Evolutionary conservation across 352 stramenopile genomes (phyloP), one percentile per base, ranked within the genome.

Genomic region (Phytophthora sansomeana): DNA sequence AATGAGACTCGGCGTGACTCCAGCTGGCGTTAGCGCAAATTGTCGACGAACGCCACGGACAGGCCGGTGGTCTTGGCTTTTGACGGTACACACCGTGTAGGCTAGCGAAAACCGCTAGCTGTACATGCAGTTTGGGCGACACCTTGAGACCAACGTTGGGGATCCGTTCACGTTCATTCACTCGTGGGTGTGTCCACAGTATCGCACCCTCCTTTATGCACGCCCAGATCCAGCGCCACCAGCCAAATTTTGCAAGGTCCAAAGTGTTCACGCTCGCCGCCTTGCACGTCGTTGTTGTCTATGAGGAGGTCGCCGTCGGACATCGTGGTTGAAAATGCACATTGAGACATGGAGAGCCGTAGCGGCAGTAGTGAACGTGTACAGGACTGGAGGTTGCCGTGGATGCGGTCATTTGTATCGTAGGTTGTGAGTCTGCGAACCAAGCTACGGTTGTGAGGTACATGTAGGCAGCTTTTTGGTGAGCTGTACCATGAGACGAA

Each of bases 11-110:
- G 2, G 35, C 14, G 21, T 14, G 11, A 1, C 30, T 30, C 26
- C 58, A 67, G 48, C 44, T 67, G 58, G 21, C 19, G 50, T 39
- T 61, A 49, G 56, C 59, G 59, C 50, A 48, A 62, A 43, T 50
- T 63, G 60, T 68, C 60, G 60, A 63, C 60, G 60, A 68, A 63
- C 51, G 60, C 24, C 16, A 41, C 17, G 50, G 49, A 61, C 49
- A 29, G 58, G 58, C 47, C 47, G 36, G 58, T 16, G 57, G 57
- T 50, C 46, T 39, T 39, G 33, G 33, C 33, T 39, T 39, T 43
- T 21, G 9, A 43, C 36, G 36, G 36, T 24, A 24, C 1, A 24
- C 21, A 24, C n/a, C 10, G n/a, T 6, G 30, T 16, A 65, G 19
- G 19, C n/a, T 67, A 56, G 42, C 60, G 50, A 63, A 57, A 63